Percentiles rank a stretch among this genome's conserved stretches.
Conservation (phyloP, 768 basidiomycete species). For the Pisolithus orientalis region DNA sequence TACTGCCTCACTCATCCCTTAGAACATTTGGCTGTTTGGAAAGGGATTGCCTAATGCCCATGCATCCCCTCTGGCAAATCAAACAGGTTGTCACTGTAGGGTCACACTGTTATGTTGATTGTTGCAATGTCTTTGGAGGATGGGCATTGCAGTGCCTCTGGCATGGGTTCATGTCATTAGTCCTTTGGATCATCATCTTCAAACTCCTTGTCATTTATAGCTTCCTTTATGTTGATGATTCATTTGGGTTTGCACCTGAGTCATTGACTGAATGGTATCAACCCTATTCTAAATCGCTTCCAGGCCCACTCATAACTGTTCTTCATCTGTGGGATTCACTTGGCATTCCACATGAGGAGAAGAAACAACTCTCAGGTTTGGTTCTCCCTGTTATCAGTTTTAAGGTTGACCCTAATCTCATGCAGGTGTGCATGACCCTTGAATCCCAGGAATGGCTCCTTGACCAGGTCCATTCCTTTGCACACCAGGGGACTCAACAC, state of each 20-base stretch:
- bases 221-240: constrained; percentile 13
- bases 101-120: constrained; percentile 17
- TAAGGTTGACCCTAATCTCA: constrained; percentile 21
- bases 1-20: not conserved
- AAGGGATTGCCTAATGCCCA: constrained; percentile 9
- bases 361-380: constrained; percentile 24
- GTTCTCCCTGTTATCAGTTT: constrained; percentile 34
- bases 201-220: constrained; percentile 14
- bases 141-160: constrained; percentile 19
- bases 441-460: constrained; percentile 15
- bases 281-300: constrained; percentile 4
- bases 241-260: constrained; percentile 2
- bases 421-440: constrained; percentile 16
- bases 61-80: constrained; percentile 36
- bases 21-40: constrained; percentile 13
- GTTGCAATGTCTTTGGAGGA: constrained; percentile 19
- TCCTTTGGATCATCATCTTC: constrained; percentile 24
- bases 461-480: constrained; percentile 7
- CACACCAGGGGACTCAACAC: not conserved
- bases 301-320: constrained; percentile 4
- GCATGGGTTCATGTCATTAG: constrained; percentile 26
- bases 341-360: constrained; percentile 22
- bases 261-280: constrained; percentile 4
- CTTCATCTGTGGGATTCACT: constrained; percentile 27
- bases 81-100: constrained; percentile 29